Evolutionary conservation across 495 filamentous ascomycete genomes (phyloP), one percentile per base, ranked within the genome.

Genomic region (Alectoria sarmentosa): DNA sequence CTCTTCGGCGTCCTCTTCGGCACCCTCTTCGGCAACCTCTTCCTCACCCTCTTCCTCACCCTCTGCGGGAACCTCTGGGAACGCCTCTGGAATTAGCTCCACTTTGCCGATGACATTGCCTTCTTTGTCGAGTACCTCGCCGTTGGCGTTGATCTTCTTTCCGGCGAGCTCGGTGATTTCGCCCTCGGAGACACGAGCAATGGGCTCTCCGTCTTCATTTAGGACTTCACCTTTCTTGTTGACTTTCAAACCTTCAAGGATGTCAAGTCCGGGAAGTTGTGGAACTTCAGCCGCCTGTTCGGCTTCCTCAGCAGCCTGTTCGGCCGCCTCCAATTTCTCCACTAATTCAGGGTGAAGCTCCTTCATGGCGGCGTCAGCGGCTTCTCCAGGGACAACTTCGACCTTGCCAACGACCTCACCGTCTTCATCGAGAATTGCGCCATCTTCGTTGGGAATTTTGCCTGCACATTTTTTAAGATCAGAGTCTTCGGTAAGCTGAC

Each of bases 171-270:
- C 73, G 23, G 66, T 65, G n/a, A 78, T 57, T 28, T 82, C 79
- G 38, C 79, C 80, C 56, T 82, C 80, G 26, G 72, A 69, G 36
- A 83, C 76, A 66, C 78, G 77, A 28, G 75, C 80, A 66, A 83
- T 78, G 0, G 72, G 69, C 58, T 83, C 80, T 41, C 80, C 80
- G 62, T 82, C 80, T 61, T 81, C 81, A 58, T 83, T 74, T 14
- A 83, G 66, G 58, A 91, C 83, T 62, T 88, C 85, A 61, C 88
- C 88, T 36, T 81, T 74, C 75, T 91, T 90, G 78, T 90, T 90
- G 71, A 91, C 83, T 60, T 81, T 84, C 72, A 81, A 83, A 69
- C 80, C 81, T 46, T 84, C 84, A 26, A 90, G 75, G 52, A 81
- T 73, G 0, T 85, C 83, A 52, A 84, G 77, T 41, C 58, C 71